Evolutionary conservation across 805 yeast species (phyloP).

Genomic region (Myxozyma neotropica): DNA sequence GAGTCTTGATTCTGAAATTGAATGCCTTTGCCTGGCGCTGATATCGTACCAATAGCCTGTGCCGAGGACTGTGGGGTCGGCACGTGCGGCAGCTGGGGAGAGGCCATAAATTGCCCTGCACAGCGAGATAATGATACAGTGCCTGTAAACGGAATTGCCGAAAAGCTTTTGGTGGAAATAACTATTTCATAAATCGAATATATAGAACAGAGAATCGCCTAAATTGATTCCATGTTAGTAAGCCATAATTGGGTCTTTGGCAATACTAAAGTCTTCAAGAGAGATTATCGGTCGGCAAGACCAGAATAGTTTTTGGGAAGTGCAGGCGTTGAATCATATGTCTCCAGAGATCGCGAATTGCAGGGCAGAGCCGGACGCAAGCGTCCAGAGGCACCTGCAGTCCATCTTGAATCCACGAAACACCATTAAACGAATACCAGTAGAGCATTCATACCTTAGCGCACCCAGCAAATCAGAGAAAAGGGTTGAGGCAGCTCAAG

Average conservation of each 20-base stretch:
- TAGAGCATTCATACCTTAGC: too few species aligned
- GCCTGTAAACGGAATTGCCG: neutral
- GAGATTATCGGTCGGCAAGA: too few species aligned
- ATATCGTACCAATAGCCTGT: slow-evolving; percentile 1
- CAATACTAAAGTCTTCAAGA: too few species aligned
- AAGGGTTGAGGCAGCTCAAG: neutral
- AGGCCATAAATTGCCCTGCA: slow-evolving; percentile 2
- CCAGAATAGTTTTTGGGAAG: too few species aligned
- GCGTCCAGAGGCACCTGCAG: too few species aligned
- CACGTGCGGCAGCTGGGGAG: slow-evolving; percentile 19
- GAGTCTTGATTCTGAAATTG: neutral
- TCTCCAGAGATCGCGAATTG: too few species aligned
- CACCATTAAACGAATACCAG: too few species aligned
- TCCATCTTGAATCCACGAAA: too few species aligned
- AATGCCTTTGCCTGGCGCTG: neutral
- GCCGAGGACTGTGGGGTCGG: slow-evolving; percentile 5
- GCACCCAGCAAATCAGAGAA: neutral
- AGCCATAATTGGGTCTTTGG: too few species aligned
- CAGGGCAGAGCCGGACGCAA: too few species aligned
- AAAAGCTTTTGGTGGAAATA: neutral
- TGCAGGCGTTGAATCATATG: too few species aligned
- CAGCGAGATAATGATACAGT: neutral
- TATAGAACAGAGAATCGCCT: neutral
- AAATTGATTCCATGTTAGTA: too few species aligned
- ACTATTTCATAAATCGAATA: neutral